Base-by-base conservation (phyloP, 805 yeast species). In the Kazachstania viticola region DNA sequence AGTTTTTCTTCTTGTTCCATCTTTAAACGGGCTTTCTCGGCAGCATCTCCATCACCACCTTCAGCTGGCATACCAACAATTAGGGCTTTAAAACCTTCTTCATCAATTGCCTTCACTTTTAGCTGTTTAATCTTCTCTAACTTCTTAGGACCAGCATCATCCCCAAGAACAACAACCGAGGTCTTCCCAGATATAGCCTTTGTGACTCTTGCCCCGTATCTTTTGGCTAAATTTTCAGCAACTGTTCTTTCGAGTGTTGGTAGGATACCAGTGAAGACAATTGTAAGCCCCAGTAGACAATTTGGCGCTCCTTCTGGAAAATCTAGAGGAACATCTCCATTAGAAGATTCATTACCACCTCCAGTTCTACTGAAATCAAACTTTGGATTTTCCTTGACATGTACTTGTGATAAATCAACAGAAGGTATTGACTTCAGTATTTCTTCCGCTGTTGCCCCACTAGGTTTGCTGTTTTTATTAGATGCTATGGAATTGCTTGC, bases 71-170 rank as follows among this genome's bases (percentile, higher is more conserved):
- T 81, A 5, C 73, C 69, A 15, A 63, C 46, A 28, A 91, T 64
- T 40, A 91, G 62, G 41, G 75, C 73, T 25, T 81, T 57, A 44
- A 91, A 85, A 0, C 97, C 97, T 9, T 71, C 81, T 55, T 91
- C 94, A 46, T 73, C 76, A 37, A 88, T 78, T 25, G 93, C 84
- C 56, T 87, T 87, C 33, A 83, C 73, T 6, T 71, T 68, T 41
- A 76, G 62, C 32, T 73, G 71, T 45, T 73, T 77, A 42, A 93
- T 88, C 48, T 77, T 82, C 45, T 73, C 72, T 27, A 91, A 73
- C 56, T 91, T 91, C n/a, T 84, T 75, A 2, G 97, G 96, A 1
- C 98, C 98, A 2, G 98, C 97, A 43, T 91, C 96, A 32, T 70
- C 84, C 6, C 98, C 98, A 19, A 91, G 65, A 1, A 91, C 96